These are phyloP conservation scores for Anthoceros angustus DNA, from an alignment of 225 moss, liverwort and hornwort species.

Conservation along the genomic window DNA sequence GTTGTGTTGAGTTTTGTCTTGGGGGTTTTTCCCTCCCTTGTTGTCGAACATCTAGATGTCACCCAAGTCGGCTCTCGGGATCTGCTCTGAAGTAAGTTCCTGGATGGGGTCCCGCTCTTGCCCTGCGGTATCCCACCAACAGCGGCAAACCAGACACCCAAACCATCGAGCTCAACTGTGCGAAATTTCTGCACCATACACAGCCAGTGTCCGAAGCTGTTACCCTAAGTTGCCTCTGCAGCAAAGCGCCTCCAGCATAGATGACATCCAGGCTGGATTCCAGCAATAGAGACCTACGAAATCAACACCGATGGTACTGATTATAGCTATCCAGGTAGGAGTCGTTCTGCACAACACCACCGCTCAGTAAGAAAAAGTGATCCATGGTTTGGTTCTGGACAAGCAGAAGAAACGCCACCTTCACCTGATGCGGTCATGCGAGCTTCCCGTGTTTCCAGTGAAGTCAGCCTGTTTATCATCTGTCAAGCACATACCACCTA, in stretches of 20 bases:
- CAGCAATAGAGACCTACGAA: conserved; percentile 28
- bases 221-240: too few species aligned
- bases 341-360: conserved; percentile 42
- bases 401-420: neutral
- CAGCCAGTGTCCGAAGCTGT: too few species aligned
- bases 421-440: neutral
- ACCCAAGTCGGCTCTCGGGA: too few species aligned
- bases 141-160: conserved; percentile 4
- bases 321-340: conserved; percentile 90
- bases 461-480: neutral
- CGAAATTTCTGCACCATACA: conserved; percentile 65
- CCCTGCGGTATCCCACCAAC: conserved; percentile 67
- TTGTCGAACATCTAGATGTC: too few species aligned
- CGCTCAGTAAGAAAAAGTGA: neutral
- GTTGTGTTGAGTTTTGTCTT: too few species aligned
- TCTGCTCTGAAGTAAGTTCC: too few species aligned
- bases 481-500: neutral
- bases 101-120: too few species aligned
- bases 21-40: too few species aligned
- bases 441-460: neutral
- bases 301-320: conserved; percentile 91
- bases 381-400: neutral
- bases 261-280: neutral
- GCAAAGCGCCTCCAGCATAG: neutral
- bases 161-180: conserved; percentile 72